Conservation (phyloP, 202 grass and related monocot genomes). For the Eragrostis tef region DNA sequence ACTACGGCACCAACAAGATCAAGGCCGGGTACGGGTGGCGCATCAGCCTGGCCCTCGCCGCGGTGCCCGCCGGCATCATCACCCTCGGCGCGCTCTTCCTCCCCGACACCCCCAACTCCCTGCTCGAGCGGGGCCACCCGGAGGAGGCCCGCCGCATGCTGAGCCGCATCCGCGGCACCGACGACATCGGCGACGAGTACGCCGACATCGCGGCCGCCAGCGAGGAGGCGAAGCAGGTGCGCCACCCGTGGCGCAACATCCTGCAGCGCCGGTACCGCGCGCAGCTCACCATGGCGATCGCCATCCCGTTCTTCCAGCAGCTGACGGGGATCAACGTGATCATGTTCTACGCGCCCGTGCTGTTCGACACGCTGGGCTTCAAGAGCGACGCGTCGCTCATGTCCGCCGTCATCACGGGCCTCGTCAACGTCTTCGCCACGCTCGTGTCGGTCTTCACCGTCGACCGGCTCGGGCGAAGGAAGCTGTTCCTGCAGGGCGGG, state of each 20-base stretch:
- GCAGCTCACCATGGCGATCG: conserved; percentile 73
- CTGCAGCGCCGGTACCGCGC: conserved; percentile 61
- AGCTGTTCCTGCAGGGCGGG: conserved; percentile 78
- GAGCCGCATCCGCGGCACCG: conserved; percentile 59
- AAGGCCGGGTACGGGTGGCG: conserved; percentile 80
- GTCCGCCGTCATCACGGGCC: conserved; percentile 75
- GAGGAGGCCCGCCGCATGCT: conserved; percentile 63
- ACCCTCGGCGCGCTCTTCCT: conserved; percentile 73
- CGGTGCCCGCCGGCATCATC: conserved; percentile 74
- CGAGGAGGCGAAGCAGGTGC: conserved; percentile 65
- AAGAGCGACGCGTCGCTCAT: conserved; percentile 73
- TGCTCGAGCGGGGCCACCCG: conserved; percentile 67
- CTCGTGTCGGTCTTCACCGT: conserved; percentile 70
- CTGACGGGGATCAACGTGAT: conserved; percentile 88
- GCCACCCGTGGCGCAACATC: conserved; percentile 79
- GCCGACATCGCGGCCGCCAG: conserved; percentile 66
- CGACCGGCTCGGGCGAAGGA: conserved; percentile 57
- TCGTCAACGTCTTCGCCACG: conserved; percentile 70
- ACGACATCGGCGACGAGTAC: conserved; percentile 73
- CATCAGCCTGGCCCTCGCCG: conserved; percentile 69
- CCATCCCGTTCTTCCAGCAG: conserved; percentile 90
- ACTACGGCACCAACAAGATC: conserved; percentile 83
- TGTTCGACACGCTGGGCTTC: conserved; percentile 81
- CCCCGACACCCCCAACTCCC: conserved; percentile 79
- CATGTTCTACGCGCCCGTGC: conserved; percentile 91